Evolutionary conservation across 192 early-diverging fungal species (phyloP), one percentile per base, ranked within the genome.

Genomic region (Pilobolus umbonatus): DNA sequence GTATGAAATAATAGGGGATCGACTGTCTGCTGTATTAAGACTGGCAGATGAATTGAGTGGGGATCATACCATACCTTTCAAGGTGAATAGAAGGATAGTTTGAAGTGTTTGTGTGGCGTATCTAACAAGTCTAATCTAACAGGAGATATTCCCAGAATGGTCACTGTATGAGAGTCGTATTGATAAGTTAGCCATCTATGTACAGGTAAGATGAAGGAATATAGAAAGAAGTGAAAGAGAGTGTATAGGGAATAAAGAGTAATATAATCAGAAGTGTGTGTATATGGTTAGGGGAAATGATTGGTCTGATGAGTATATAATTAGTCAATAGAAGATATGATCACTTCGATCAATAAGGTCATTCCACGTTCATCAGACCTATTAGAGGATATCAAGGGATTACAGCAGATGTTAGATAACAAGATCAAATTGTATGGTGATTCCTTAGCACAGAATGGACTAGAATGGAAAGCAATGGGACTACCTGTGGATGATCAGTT

Each of bases 401-500:
- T 65, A 26, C 64, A 71, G 34, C 35, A 5, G 29, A 40, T 61
- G 24, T 43, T 71, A 0, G 69, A 71, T 19, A 54, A 7, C 5
- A 61, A 62, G 35, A 51, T 49, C 4, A 36, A 26, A 19, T 40
- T 65, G 4, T 72, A 67, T 52, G 60, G 64, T 11, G 60, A 72
- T 42, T 17, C 29, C 9, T 34, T 72, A 11, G 29, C 43, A 10
- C 70, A 72, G 19, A 55, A 66, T 49, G 70, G 70, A 3, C 34
- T 72, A 12, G 64, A 66, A 50, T 72, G 70, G 70, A 67, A 67
- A 39, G 60, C 65, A 15, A 65, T 72, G 64, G 70, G 64, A 15
- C 24, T 72, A 21, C 70, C 70, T 1, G 70, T 58, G 15, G 57
- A 72, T 15, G 56, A 62, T 19, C 46, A 56, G 6, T 45, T 72